Evolutionary conservation across 306 rosid species (phyloP).

Genomic region (Clitoria ternatea): DNA sequence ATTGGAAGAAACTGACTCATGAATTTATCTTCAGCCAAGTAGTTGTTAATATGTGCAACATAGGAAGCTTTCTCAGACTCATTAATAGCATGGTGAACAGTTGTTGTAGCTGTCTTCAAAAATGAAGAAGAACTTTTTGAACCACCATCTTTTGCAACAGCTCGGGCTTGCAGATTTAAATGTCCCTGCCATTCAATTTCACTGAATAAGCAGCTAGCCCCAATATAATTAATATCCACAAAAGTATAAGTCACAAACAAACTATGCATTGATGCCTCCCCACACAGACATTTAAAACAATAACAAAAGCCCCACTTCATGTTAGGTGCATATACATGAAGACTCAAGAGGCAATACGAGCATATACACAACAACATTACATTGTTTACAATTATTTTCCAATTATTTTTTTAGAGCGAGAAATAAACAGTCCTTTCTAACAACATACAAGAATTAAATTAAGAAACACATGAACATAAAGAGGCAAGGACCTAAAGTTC

Average conservation of each 20-base stretch:
- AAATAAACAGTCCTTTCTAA: neutral
- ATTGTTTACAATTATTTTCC: neutral
- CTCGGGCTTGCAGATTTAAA: conserved; percentile 65
- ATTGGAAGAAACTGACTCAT: conserved; percentile 80
- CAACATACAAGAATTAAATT: neutral
- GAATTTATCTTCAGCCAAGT: conserved; percentile 76
- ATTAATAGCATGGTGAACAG: conserved; percentile 80
- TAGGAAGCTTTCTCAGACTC: conserved; percentile 94
- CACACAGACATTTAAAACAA: neutral
- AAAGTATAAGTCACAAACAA: conserved; percentile 5
- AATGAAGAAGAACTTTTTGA: conserved; percentile 69
- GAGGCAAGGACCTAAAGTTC: neutral
- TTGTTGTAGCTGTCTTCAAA: conserved; percentile 89
- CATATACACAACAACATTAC: conserved; percentile 1
- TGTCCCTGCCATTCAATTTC: conserved; percentile 59
- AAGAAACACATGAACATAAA: neutral
- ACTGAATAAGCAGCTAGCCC: conserved; percentile 15
- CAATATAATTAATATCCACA: conserved; percentile 7
- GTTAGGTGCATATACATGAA: neutral
- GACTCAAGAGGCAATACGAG: neutral
- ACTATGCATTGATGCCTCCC: neutral
- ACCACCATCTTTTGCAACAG: conserved; percentile 57
- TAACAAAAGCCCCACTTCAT: neutral
- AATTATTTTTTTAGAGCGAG: neutral
- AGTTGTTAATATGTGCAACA: conserved; percentile 85